Base-by-base conservation (phyloP, 257 asterid genomes). In the Sherardia arvensis region DNA sequence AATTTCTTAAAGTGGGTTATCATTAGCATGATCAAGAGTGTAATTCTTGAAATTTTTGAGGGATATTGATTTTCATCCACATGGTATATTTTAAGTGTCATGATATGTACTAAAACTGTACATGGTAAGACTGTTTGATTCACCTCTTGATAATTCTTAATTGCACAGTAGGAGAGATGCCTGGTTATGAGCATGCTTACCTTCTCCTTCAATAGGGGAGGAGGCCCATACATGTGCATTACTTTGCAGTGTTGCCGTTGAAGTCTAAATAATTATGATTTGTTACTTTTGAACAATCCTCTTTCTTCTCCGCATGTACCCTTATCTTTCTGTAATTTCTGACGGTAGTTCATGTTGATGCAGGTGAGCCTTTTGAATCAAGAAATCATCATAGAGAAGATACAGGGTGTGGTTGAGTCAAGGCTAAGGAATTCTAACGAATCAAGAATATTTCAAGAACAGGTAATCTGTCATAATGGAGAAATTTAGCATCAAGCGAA, bases 331-430 rank as follows among this genome's bases (percentile, higher is more conserved):
- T 32, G 11, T 26, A 34, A 9, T 22, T 23, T 53, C 25, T 30
- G 14, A 28, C 21, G 26, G 62, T 62, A 51, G 49, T 58, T 14
- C 60, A 57, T 68, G 56, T 68, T 54, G 58, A 47, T 67, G 62
- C 86, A 92, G 98, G 97, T 92, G 61, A 89, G 96, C 83, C 91
- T 92, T 63, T 77, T 92, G 79, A 89, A 89, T 78, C 99, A 92
- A 83, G 97, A 92, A 78, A 66, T 82, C 69, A 78, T 85, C 53
- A 72, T 89, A 66, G 95, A 89, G 84, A 89, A 83, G 94, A 90
- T 92, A 75, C 95, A 89, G 64, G 77, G 87, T 72, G 74, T 78
- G 38, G 70, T 89, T 61, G 99, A 90, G 75, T 87, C 83, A 45
- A 87, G 83, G 73, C 68, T 92, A 77, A 79, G 95, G 83, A 87